A percentile compares a stretch with the other conserved stretches of the same genome.
Conservation (phyloP, 768 basidiomycete genomes). For the Auricularia sp. region DNA sequence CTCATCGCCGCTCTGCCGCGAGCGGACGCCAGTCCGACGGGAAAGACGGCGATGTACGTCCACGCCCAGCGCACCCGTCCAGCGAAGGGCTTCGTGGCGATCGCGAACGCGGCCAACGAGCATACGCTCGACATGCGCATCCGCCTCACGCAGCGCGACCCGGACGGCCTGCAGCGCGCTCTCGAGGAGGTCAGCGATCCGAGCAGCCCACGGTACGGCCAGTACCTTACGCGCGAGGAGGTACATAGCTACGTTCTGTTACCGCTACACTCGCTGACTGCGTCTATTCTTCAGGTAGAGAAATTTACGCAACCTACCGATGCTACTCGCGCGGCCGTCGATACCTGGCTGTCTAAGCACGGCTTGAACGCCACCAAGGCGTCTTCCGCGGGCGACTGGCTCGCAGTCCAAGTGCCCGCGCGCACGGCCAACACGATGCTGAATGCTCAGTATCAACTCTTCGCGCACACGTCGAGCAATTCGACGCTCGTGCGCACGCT, state of each 20-base stretch:
- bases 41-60: not conserved
- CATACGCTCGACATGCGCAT: not conserved
- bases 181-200: conserved; percentile 9
- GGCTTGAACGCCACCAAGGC: conserved; percentile 15
- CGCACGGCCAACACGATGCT: conserved; percentile 20
- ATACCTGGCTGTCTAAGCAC: conserved; percentile 16
- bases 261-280: not conserved
- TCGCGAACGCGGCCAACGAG: not conserved
- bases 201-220: conserved; percentile 5
- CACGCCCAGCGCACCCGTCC: not conserved
- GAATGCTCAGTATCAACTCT: conserved; percentile 15
- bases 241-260: not conserved
- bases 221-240: conserved; percentile 7
- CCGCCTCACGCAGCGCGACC: not conserved
- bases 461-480: not conserved
- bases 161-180: not conserved
- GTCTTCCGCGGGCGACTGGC: conserved; percentile 20
- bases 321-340: conserved; percentile 16
- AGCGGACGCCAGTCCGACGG: not conserved
- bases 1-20: not conserved
- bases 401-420: conserved; percentile 18
- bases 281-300: conserved; percentile 14
- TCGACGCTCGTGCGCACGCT: not conserved
- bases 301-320: conserved; percentile 18
- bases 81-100: not conserved